Evolutionary conservation across 768 basidiomycete genomes (phyloP), one percentile per base, ranked within the genome.

Genomic region (Leccinellum luteum): DNA sequence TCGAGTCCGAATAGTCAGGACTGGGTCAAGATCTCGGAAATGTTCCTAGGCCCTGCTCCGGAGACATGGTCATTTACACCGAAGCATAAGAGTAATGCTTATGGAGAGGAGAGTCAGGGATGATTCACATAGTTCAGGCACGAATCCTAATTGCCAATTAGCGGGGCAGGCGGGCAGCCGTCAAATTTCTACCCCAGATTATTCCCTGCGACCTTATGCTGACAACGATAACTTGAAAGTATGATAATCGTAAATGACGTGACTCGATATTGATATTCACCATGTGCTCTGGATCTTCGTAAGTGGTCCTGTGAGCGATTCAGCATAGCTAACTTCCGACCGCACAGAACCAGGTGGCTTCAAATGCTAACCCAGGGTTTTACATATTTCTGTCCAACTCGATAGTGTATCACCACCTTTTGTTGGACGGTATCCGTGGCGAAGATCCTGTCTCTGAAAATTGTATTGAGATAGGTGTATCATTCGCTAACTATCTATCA

Each of bases 21-120:
- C 67, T 96, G 94, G 94, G 89, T 95, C 43, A 91, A 86, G 75
- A 86, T 99, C 48, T 90, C 90, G 1, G 92, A 95, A 74, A 94
- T 96, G 90, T 97, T 97, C 75, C 75, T 98, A 25, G 96, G 95
- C 1, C 88, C 88, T 56, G 82, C 85, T 1, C 94, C 92, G 1
- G 90, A 90, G 58, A 76, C 82, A 3, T 96, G 92, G 86, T 74
- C 76, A 7, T 98, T 97, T 73, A 85, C 84, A 14, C 94, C 95
- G 2, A 98, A 97, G 73, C 95, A 98, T 75, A 95, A 92, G 75
- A 94, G 92, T 61, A 98, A 97, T 69, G 77, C 90, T 1, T 80
- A 85, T 69, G 77, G 74, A 9, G 81, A 81, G 30, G 87, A 87
- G 55, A 81, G 76, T 56, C 87, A 90, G 64, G 90, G 84, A 6